Evolutionary conservation across 2,329 filamentous ascomycete species (phyloP).

Genomic region (Aspergillus spinulosporus): DNA sequence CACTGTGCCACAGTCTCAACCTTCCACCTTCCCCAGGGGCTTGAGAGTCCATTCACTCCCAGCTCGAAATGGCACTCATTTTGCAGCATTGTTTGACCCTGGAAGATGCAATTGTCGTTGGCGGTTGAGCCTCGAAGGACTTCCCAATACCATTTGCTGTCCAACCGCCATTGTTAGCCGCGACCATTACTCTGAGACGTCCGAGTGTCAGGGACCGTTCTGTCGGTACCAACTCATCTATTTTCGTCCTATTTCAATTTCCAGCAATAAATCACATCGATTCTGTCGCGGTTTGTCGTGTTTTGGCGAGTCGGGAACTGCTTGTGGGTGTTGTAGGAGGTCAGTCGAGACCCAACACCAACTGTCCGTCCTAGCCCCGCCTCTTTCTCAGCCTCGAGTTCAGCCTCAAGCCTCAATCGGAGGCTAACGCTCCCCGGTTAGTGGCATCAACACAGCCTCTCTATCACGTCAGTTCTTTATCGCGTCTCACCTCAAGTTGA

Average conservation of each 20-base stretch:
- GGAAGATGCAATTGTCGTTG: neutral
- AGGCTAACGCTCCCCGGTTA: conserved; percentile 11
- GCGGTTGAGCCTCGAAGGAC: neutral
- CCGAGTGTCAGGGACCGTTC: conserved; percentile 14
- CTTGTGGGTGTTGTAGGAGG: too few species aligned
- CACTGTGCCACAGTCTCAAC: neutral
- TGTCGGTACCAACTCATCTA: conserved; percentile 21
- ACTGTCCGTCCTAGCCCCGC: neutral
- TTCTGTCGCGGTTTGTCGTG: neutral
- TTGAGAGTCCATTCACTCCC: neutral
- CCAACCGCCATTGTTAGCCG: conserved; percentile 16
- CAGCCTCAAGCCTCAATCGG: conserved; percentile 15
- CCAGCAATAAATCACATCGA: neutral
- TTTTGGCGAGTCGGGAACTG: too few species aligned
- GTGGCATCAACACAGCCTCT: conserved; percentile 2
- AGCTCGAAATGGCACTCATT: too few species aligned
- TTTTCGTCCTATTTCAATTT: conserved; percentile 3
- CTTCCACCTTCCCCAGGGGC: neutral
- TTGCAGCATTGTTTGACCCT: neutral
- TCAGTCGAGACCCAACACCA: neutral
- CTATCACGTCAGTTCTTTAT: neutral
- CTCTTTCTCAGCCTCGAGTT: conserved; percentile 20
- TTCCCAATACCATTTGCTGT: conserved; percentile 11
- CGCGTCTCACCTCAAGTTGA: neutral
- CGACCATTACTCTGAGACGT: conserved; percentile 17